Evolutionary conservation across 257 asterid genomes (phyloP).

Genomic region (Ehretia macrophylla): DNA sequence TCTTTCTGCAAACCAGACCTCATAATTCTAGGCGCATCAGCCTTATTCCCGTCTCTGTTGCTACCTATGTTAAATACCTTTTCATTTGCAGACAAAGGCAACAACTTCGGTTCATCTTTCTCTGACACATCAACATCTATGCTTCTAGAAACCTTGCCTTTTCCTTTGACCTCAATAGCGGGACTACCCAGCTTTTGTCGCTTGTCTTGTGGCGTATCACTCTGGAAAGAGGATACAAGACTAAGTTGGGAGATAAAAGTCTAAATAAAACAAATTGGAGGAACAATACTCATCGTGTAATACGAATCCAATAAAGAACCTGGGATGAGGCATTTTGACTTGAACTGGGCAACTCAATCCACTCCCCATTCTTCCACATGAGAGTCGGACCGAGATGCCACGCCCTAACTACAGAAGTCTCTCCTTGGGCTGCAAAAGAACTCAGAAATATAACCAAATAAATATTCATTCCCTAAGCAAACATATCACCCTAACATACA

Average conservation of each 20-base stretch:
- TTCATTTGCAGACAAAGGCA: constrained; percentile 58
- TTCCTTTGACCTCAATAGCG: constrained; percentile 44
- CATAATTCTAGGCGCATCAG: constrained; percentile 48
- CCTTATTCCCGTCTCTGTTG: constrained; percentile 45
- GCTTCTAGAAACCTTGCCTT: constrained; percentile 37
- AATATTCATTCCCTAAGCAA: constrained; percentile 1
- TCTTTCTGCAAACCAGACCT: constrained; percentile 78
- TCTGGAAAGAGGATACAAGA: constrained; percentile 39
- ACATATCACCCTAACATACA: background rate
- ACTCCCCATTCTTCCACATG: constrained; percentile 75
- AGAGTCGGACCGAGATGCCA: constrained; percentile 88
- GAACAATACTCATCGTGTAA: background rate
- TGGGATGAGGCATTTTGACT: constrained; percentile 41
- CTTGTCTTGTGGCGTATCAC: constrained; percentile 79
- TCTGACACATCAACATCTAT: constrained; percentile 30
- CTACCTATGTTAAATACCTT: constrained; percentile 57
- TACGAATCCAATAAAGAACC: constrained; percentile 30
- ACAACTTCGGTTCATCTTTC: constrained; percentile 45
- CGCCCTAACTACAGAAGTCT: constrained; percentile 48
- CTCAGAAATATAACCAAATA: constrained; percentile 8
- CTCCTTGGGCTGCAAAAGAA: constrained; percentile 51
- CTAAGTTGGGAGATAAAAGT: background rate
- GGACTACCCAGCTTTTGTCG: constrained; percentile 57
- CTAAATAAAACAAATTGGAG: background rate
- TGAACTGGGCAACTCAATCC: constrained; percentile 71